Evolutionary conservation across 2,329 filamentous ascomycete genomes (phyloP).

Genomic region (Neofusicoccum umdonicola): DNA sequence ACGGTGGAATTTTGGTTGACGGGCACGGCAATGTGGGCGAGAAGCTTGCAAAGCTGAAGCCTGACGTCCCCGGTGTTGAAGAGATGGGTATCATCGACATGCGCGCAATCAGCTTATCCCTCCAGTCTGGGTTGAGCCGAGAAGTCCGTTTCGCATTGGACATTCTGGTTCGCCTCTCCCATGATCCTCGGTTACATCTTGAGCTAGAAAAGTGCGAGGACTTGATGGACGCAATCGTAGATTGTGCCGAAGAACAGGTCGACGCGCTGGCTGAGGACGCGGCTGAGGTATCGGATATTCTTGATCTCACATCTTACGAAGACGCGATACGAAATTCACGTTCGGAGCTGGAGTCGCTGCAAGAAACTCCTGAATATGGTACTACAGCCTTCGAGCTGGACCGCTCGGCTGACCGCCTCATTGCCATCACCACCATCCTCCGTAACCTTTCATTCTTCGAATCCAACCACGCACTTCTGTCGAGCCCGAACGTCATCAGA

Average conservation of each 20-base stretch:
- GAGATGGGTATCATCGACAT: slow-evolving; percentile 90
- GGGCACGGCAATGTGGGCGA: slow-evolving; percentile 63
- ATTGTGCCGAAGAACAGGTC: slow-evolving; percentile 86
- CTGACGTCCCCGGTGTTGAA: slow-evolving; percentile 68
- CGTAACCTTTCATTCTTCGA: slow-evolving; percentile 87
- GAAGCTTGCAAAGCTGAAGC: slow-evolving; percentile 66
- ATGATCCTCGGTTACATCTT: slow-evolving; percentile 61
- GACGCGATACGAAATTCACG: slow-evolving; percentile 79
- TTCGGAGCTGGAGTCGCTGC: slow-evolving; percentile 68
- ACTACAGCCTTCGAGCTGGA: slow-evolving; percentile 78
- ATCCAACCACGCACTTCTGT: slow-evolving; percentile 72
- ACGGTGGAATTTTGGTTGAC: slow-evolving; percentile 71
- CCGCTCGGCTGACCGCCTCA: slow-evolving; percentile 78
- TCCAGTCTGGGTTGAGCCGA: slow-evolving; percentile 84
- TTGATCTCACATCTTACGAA: slow-evolving; percentile 81
- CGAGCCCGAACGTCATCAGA: slow-evolving; percentile 74
- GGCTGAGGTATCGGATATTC: slow-evolving; percentile 80
- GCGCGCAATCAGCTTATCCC: slow-evolving; percentile 79
- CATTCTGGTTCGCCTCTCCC: slow-evolving; percentile 71
- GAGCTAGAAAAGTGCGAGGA: slow-evolving; percentile 79
- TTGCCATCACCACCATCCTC: slow-evolving; percentile 88
- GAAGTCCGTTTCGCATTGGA: slow-evolving; percentile 91
- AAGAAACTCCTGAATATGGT: slow-evolving; percentile 71
- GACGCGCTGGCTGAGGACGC: slow-evolving; percentile 82
- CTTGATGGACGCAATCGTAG: slow-evolving; percentile 79